Percentiles rank a stretch among this genome's conserved stretches.
phyloP scores from a whole-genome alignment of 805 yeast genomes.

The Starmerella scarabaei region DNA sequence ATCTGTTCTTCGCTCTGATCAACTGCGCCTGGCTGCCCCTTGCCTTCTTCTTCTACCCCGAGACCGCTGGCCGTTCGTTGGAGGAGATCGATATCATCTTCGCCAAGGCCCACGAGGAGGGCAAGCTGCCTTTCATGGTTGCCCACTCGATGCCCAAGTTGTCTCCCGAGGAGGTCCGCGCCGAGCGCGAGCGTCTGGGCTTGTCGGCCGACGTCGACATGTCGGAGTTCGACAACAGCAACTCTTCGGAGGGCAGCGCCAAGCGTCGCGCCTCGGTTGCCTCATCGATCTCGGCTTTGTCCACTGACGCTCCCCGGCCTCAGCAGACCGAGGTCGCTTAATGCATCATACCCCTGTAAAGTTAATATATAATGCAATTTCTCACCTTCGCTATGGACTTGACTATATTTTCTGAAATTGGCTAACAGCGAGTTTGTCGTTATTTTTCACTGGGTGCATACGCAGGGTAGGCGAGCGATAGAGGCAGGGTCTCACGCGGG shows the following conservation, averaged over 20 bases:
- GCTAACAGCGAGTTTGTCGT: no score
- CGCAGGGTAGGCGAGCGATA: no score
- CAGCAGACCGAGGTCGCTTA: background rate
- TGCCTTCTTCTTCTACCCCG: constrained; percentile 59
- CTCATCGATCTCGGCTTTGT: constrained; percentile 9
- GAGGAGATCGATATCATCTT: constrained; percentile 61
- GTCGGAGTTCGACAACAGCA: constrained; percentile 1
- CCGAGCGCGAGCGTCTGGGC: constrained; percentile 47
- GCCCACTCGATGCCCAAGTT: constrained; percentile 52
- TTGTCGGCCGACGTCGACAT: constrained; percentile 24
- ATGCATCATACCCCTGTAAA: background rate
- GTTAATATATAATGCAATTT: background rate
- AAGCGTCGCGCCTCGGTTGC: constrained; percentile 5
- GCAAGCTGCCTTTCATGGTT: constrained; percentile 46
- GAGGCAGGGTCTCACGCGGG: no score
- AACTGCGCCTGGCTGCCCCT: constrained; percentile 49
- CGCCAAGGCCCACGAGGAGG: constrained; percentile 48
- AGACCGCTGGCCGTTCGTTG: constrained; percentile 61
- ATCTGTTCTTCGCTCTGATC: constrained; percentile 53
- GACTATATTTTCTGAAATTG: no score
- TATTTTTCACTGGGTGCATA: no score
- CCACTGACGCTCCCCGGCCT: background rate
- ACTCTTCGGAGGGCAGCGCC: background rate
- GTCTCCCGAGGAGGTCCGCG: constrained; percentile 44
- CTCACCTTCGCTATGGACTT: no score